Evolutionary conservation across 192 early-diverging fungal genomes (phyloP).

Genomic region (Backusella morwellensis): DNA sequence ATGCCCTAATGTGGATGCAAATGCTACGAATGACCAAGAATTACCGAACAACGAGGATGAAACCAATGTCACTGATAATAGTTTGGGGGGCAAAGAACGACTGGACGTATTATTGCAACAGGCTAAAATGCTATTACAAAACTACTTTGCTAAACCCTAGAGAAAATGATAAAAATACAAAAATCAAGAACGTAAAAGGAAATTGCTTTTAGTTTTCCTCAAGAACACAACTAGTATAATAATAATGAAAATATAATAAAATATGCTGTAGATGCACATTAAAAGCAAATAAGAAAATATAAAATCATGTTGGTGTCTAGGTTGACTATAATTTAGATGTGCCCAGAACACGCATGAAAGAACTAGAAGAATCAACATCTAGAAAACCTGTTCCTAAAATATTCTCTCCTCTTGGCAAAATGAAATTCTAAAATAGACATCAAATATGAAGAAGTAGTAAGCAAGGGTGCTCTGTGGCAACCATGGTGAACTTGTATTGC

Average conservation of each 20-base stretch:
- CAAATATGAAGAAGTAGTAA: not conserved
- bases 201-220: not conserved
- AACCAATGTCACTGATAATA: not conserved
- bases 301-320: not conserved
- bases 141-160: not conserved
- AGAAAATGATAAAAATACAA: not conserved
- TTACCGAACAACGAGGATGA: not conserved
- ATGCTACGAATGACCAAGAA: not conserved
- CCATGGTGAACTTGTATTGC: not conserved
- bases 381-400: not conserved
- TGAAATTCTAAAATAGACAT: not conserved
- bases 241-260: not conserved
- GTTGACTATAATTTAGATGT: not conserved
- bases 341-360: not conserved
- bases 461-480: not conserved
- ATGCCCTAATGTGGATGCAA: not conserved
- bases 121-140: not conserved
- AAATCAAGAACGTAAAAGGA: not conserved
- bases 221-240: not conserved
- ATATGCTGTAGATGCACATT: not conserved
- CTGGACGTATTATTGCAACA: not conserved
- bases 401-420: not conserved
- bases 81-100: not conserved
- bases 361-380: not conserved
- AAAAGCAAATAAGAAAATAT: not conserved